These are phyloP conservation scores for Terana coerulea DNA, from an alignment of 768 basidiomycete genomes.

Conservation along the genomic window DNA sequence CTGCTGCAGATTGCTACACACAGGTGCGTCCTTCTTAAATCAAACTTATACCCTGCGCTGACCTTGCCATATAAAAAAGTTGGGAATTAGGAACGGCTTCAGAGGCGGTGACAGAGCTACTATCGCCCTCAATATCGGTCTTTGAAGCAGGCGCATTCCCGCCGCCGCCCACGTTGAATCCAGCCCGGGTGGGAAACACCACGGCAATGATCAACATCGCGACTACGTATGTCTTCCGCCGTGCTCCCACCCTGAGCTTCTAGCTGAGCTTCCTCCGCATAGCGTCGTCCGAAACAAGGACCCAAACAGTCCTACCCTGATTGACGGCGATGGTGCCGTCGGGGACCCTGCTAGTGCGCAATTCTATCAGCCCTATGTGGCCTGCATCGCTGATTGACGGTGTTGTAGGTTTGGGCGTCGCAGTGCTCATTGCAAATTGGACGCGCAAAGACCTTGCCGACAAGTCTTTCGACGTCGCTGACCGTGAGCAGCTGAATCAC, in stretches of 20 bases:
- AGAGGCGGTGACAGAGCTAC: slow-evolving; percentile 52
- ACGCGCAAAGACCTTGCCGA: slow-evolving; percentile 35
- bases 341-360: slow-evolving; percentile 57
- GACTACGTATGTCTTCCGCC: slow-evolving; percentile 28
- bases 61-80: slow-evolving; percentile 26
- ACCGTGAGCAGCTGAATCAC: slow-evolving; percentile 43
- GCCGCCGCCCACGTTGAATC: slow-evolving; percentile 32
- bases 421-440: slow-evolving; percentile 52
- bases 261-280: neutral
- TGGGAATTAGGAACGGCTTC: slow-evolving; percentile 60
- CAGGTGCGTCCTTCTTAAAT: slow-evolving; percentile 17
- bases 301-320: slow-evolving; percentile 36
- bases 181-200: slow-evolving; percentile 26
- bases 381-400: too few relatives aligned
- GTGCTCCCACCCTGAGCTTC: neutral
- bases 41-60: neutral
- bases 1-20: slow-evolving; percentile 24
- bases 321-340: slow-evolving; percentile 45
- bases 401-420: slow-evolving; percentile 43
- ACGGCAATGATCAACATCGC: slow-evolving; percentile 40
- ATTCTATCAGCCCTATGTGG: neutral
- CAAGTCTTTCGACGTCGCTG: slow-evolving; percentile 38
- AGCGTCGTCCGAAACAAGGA: slow-evolving; percentile 38
- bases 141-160: slow-evolving; percentile 40
- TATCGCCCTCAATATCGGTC: slow-evolving; percentile 46